Conservation (phyloP, 306 rosid genomes). For the Senna siamea region DNA sequence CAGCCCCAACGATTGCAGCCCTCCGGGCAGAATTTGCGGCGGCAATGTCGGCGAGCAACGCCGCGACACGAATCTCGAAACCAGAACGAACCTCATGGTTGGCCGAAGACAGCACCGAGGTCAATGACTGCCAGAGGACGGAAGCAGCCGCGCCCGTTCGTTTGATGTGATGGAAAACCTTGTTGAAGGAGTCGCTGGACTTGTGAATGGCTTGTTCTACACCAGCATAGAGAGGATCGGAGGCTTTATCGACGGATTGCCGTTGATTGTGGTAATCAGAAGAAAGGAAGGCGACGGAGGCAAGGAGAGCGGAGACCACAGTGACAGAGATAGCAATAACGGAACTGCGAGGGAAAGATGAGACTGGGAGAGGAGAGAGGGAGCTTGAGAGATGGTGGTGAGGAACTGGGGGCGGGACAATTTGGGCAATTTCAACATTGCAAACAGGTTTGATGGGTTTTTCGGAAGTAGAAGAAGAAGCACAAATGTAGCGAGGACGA, state of each 20-base stretch:
- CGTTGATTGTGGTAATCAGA: slow-evolving; percentile 25
- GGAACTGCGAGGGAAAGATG: slow-evolving; percentile 44
- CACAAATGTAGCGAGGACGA: slow-evolving; percentile 42
- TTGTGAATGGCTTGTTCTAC: slow-evolving; percentile 52
- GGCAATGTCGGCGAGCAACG: slow-evolving; percentile 83
- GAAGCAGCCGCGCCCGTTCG: slow-evolving; percentile 84
- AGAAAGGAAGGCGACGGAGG: slow-evolving; percentile 52
- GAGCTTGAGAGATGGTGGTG: not conserved
- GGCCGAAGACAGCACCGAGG: slow-evolving; percentile 84
- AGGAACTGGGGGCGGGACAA: slow-evolving; percentile 43
- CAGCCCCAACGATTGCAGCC: slow-evolving; percentile 88
- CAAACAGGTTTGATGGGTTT: slow-evolving; percentile 13
- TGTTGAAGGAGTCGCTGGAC: slow-evolving; percentile 56
- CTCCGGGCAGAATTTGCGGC: slow-evolving; percentile 81
- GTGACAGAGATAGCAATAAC: slow-evolving; percentile 60
- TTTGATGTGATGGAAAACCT: slow-evolving; percentile 62
- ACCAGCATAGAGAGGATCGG: slow-evolving; percentile 51
- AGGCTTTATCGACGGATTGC: slow-evolving; percentile 29
- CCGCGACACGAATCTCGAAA: slow-evolving; percentile 88
- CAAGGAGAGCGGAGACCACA: slow-evolving; percentile 50
- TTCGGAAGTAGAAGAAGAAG: slow-evolving; percentile 19
- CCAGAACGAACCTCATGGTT: slow-evolving; percentile 95
- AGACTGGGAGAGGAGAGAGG: slow-evolving; percentile 32
- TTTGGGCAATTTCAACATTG: slow-evolving; percentile 44
- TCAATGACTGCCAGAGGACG: slow-evolving; percentile 87